phyloP scores from a whole-genome alignment of 257 asterid species.

The Misopates orontium region DNA sequence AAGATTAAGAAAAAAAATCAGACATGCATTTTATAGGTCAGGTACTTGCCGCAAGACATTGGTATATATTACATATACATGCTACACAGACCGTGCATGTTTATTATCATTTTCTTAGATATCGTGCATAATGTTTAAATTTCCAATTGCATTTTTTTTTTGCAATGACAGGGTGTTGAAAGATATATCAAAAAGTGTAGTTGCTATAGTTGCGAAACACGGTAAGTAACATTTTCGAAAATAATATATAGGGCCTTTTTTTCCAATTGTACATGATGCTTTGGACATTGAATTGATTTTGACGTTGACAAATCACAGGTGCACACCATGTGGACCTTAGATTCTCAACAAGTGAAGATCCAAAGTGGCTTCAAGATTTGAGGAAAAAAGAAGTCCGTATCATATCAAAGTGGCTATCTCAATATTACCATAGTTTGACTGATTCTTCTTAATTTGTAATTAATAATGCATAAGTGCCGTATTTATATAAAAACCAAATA shows the following conservation, averaged over 20 bases:
- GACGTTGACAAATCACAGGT: slow-evolving; percentile 33
- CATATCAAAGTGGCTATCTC: slow-evolving; percentile 58
- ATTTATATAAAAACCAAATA: no score
- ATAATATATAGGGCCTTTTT: no score
- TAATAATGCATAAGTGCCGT: no score
- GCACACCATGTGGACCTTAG: slow-evolving; percentile 93
- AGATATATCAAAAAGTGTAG: slow-evolving; percentile 61
- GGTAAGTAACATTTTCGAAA: slow-evolving; percentile 34
- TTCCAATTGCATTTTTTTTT: background rate
- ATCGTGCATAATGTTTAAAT: background rate
- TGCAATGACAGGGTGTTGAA: slow-evolving; percentile 72
- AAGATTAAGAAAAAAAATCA: no score
- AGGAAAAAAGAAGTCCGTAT: slow-evolving; percentile 57
- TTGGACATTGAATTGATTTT: background rate
- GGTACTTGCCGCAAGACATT: no score
- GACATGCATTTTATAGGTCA: no score
- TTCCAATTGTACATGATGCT: no score
- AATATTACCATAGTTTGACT: slow-evolving; percentile 45
- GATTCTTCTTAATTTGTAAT: slow-evolving; percentile 24
- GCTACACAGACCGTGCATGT: no score
- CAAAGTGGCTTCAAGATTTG: slow-evolving; percentile 68
- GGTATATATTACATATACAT: no score
- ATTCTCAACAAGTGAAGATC: slow-evolving; percentile 74
- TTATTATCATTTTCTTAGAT: no score
- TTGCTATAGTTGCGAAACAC: slow-evolving; percentile 69